Conservation (phyloP, 306 rosid genomes). For the Aeschynomene evenia region DNA sequence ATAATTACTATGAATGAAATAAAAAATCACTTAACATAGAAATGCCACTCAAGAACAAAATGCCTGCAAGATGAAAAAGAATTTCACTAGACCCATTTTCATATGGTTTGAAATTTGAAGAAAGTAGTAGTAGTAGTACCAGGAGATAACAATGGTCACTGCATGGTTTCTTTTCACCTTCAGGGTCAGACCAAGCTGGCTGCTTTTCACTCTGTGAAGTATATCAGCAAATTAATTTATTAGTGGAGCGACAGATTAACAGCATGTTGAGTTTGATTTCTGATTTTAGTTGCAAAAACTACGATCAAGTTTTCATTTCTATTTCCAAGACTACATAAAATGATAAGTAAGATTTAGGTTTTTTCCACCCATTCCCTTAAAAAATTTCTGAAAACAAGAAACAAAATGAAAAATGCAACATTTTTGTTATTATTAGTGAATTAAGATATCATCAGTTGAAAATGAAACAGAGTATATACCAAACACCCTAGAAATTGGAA, state of each 20-base stretch:
- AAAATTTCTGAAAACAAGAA: background rate
- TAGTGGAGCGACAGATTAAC: slow-evolving; percentile 9
- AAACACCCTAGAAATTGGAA: background rate
- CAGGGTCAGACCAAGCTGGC: slow-evolving; percentile 57
- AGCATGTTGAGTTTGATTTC: background rate
- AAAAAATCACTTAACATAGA: background rate
- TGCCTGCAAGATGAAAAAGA: background rate
- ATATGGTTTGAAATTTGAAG: background rate
- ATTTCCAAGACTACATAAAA: background rate
- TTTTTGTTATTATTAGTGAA: background rate
- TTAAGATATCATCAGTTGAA: background rate
- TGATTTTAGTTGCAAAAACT: background rate
- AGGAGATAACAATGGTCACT: slow-evolving; percentile 69
- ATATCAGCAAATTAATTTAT: slow-evolving; percentile 34
- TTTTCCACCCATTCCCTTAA: background rate
- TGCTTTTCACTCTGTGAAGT: slow-evolving; percentile 66
- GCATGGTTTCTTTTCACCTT: slow-evolving; percentile 67
- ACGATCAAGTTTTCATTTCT: background rate
- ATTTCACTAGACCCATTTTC: background rate
- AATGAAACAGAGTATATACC: background rate
- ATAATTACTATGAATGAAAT: background rate
- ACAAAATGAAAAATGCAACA: background rate
- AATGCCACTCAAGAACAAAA: slow-evolving; percentile 8
- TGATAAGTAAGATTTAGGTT: background rate
- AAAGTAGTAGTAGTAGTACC: slow-evolving; percentile 36